Evolutionary conservation across 371 early-diverging fungal species (phyloP), one percentile per base, ranked within the genome.

Genomic region (Mortierella sp.): DNA sequence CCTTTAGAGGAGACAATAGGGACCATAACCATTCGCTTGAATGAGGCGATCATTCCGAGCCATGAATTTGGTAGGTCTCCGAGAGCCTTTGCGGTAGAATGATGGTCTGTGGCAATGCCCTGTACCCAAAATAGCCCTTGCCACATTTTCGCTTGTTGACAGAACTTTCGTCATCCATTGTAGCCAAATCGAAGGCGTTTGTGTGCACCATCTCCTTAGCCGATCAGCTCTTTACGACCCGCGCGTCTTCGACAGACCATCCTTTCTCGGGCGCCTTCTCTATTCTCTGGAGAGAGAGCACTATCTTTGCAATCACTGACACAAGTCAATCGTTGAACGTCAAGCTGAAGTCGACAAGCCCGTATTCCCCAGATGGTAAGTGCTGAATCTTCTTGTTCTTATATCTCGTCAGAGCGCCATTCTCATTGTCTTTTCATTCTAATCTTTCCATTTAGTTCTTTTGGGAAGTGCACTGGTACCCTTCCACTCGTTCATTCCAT

Each of bases 201-300:
- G 19, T 54, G 38, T 84, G 85, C 70, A 75, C 79, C 1, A 68
- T 84, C 52, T 76, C 76, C 1, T 28, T 81, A 26, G 81, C 77
- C 7, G 81, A 74, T 13, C 81, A 84, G 63, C 34, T 84, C 21
- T 81, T 81, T 50, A 79, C 85, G 2, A 84, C 85, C 8, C 72
- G 74, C 3, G 31, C 79, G 0, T 71, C 55, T 1, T 78, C 85
- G 1, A 65, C 79, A 1, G 81, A 81, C 13, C 73, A 79, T 34
- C 52, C 81, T 21, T 76, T 76, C 74, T 74, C 79, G 8, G 79
- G 78, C 1, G 24, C 74, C 7, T 81, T 81, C 50, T 74, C 79
- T 7, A 73, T 84, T n/a, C 78, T 76, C 10, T 84, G 85, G 85
- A 78, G 81, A 2, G 85, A 84, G 70, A 79, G 85, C 55, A 79